Percentiles rank a stretch among this genome's conserved stretches.
phyloP scores from a whole-genome alignment of 306 rosid species.

The Hippophae tibetana region DNA sequence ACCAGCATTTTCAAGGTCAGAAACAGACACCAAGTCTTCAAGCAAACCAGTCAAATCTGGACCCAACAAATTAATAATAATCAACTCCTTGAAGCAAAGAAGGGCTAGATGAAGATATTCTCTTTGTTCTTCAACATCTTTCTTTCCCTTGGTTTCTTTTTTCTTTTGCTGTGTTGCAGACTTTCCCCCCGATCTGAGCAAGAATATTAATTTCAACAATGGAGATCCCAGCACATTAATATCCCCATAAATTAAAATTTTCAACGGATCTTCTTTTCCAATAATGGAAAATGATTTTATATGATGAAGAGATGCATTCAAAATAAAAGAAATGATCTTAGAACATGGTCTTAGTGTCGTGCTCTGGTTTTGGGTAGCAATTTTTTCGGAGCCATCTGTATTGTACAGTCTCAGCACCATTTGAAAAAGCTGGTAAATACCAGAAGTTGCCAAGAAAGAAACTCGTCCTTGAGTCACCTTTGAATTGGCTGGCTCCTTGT shows the following conservation, averaged over 20 bases:
- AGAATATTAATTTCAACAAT: conserved; percentile 23
- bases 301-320: conserved; percentile 22
- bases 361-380: conserved; percentile 19
- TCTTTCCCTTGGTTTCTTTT: conserved; percentile 33
- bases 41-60: conserved; percentile 25
- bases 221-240: conserved; percentile 24
- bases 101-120: conserved; percentile 31
- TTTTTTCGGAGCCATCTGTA: conserved; percentile 8
- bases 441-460: conserved; percentile 28
- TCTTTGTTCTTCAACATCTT: conserved; percentile 19
- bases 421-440: conserved; percentile 28
- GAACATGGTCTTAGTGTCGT: conserved; percentile 19
- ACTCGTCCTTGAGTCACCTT: conserved; percentile 16
- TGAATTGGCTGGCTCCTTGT: conserved; percentile 18
- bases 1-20: conserved; percentile 5
- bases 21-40: conserved; percentile 23
- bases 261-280: conserved; percentile 22
- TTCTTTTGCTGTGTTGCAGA: conserved; percentile 17
- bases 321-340: conserved; percentile 22
- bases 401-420: conserved; percentile 14
- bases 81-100: conserved; percentile 32
- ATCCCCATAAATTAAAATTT: conserved; percentile 27
- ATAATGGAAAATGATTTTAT: conserved; percentile 17
- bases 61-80: conserved; percentile 9
- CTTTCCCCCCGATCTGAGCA: conserved; percentile 14